Evolutionary conservation across 1,139 yeast species (phyloP).

Genomic region (Lodderomyces oxycetoniae): DNA sequence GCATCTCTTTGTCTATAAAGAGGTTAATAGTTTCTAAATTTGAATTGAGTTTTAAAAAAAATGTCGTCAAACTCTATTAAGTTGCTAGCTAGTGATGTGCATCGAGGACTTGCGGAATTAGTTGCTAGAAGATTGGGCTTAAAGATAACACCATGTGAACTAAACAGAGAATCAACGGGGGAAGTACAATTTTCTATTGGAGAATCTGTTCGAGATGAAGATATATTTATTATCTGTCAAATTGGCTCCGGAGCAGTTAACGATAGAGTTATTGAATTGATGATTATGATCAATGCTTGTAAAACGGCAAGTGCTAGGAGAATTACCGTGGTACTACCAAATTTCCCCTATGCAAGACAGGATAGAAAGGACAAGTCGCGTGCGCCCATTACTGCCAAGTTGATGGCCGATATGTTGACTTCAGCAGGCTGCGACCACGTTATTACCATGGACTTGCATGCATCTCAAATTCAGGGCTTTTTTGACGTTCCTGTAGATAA

Average conservation of each 20-base stretch:
- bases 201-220: constrained; percentile 91
- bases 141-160: constrained; percentile 59
- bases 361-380: constrained; percentile 78
- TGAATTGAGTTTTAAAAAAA: no score
- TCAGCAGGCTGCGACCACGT: constrained; percentile 82
- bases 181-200: constrained; percentile 76
- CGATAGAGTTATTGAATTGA: constrained; percentile 66
- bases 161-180: constrained; percentile 66
- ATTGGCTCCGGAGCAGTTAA: constrained; percentile 80
- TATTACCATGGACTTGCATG: constrained; percentile 79
- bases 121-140: constrained; percentile 65
- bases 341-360: constrained; percentile 80
- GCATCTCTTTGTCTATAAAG: no score
- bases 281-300: constrained; percentile 73
- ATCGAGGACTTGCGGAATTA: constrained; percentile 76
- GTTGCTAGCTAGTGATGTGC: constrained; percentile 85
- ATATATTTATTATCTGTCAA: constrained; percentile 87
- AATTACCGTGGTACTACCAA: constrained; percentile 75
- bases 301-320: constrained; percentile 75
- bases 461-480: constrained; percentile 81
- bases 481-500: constrained; percentile 80
- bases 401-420: constrained; percentile 68
- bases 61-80: constrained; percentile 86
- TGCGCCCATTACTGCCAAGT: constrained; percentile 78
- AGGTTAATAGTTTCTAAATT: no score